Percentiles rank a stretch among this genome's conserved stretches.
Evolutionary conservation across 768 basidiomycete species (phyloP).

Genomic region (Termitomyces sp.): DNA sequence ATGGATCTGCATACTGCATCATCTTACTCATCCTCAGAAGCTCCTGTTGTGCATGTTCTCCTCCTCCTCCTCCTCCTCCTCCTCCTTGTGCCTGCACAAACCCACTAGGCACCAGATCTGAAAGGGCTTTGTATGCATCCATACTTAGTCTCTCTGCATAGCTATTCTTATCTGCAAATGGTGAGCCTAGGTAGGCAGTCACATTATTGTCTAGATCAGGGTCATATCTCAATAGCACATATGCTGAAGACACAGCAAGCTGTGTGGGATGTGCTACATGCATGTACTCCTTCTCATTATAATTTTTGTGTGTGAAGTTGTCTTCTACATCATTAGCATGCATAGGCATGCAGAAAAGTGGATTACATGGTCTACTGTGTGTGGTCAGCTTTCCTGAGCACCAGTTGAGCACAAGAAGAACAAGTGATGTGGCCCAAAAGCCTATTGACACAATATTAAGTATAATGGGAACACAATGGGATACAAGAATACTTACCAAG

Average conservation of each 20-base stretch:
- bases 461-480: neutral
- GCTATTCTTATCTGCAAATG: conserved; percentile 50
- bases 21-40: conserved; percentile 72
- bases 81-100: conserved; percentile 35
- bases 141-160: conserved; percentile 58
- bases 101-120: conserved; percentile 78
- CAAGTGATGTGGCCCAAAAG: conserved; percentile 71
- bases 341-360: conserved; percentile 61
- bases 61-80: neutral
- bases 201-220: neutral
- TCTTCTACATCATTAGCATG: conserved; percentile 41
- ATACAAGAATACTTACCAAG: conserved; percentile 47
- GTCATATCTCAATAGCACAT: conserved; percentile 9
- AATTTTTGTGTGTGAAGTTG: conserved; percentile 17
- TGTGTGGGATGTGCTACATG: conserved; percentile 37
- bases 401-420: conserved; percentile 70
- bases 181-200: conserved; percentile 12
- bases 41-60: conserved; percentile 39
- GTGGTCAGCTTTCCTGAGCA: conserved; percentile 58
- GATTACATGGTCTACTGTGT: conserved; percentile 54
- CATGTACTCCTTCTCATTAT: conserved; percentile 41
- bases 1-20: conserved; percentile 92
- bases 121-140: conserved; percentile 89
- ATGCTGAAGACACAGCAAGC: conserved; percentile 9
- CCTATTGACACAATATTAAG: conserved; percentile 29